phyloP scores from a whole-genome alignment of 345 rosid genomes.

The Hibiscus tridactylites region DNA sequence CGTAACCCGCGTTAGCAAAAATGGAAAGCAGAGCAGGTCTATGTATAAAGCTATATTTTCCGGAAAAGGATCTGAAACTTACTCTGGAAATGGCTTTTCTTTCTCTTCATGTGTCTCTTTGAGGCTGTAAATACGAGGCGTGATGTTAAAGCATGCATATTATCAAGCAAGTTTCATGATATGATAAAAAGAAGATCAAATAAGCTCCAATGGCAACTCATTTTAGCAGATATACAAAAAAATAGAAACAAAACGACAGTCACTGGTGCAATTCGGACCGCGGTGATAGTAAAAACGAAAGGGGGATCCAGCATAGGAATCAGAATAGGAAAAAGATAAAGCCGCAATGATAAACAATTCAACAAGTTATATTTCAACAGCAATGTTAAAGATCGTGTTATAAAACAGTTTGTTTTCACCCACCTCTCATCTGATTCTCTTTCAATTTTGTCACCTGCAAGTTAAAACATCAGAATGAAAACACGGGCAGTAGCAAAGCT shows the following conservation, averaged over 20 bases:
- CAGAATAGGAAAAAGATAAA: background rate
- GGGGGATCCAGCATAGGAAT: background rate
- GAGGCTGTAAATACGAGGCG: conserved; percentile 20
- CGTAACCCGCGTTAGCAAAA: background rate
- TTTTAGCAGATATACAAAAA: background rate
- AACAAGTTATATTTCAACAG: background rate
- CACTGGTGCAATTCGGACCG: background rate
- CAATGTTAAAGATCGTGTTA: background rate
- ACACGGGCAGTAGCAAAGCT: conserved; percentile 5
- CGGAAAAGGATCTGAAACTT: conserved; percentile 14
- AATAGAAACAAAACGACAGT: background rate
- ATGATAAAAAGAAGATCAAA: background rate
- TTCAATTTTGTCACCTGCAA: conserved; percentile 37
- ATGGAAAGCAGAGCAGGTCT: background rate
- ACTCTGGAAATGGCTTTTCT: conserved; percentile 34
- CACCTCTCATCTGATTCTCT: conserved; percentile 30
- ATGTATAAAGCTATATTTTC: background rate
- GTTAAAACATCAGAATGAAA: conserved; percentile 10
- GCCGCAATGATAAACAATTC: background rate
- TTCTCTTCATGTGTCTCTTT: conserved; percentile 20
- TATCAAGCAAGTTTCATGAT: background rate
- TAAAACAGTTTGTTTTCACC: background rate
- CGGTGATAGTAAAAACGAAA: background rate
- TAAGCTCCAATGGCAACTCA: background rate
- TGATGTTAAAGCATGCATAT: background rate